phyloP scores from a whole-genome alignment of 2,329 filamentous ascomycete species.

The Cladosporium sp. region DNA sequence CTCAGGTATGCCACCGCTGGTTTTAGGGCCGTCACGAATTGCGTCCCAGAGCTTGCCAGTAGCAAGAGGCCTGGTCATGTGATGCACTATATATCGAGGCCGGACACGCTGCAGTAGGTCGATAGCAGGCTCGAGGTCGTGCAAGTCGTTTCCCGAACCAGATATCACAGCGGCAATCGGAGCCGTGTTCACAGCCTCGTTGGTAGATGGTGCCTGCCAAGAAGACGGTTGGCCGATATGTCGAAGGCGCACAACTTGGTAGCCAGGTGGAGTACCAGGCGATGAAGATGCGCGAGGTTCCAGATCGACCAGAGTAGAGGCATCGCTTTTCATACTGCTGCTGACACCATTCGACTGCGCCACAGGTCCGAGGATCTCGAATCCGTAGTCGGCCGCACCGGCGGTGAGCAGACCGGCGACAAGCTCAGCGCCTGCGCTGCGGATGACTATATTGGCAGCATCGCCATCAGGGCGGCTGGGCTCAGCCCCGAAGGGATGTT shows the following conservation, averaged over 20 bases:
- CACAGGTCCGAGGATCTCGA: slow-evolving; percentile 26
- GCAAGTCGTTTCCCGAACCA: slow-evolving; percentile 28
- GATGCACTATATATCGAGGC: slow-evolving; percentile 30
- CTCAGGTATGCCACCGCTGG: slow-evolving; percentile 27
- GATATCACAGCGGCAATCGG: slow-evolving; percentile 28
- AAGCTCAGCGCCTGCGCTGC: slow-evolving; percentile 28
- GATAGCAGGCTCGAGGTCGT: slow-evolving; percentile 30
- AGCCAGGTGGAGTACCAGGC: background rate
- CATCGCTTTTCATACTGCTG: slow-evolving; percentile 26
- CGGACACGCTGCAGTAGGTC: slow-evolving; percentile 29
- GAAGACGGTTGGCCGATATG: slow-evolving; percentile 24
- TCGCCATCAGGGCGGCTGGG: slow-evolving; percentile 19
- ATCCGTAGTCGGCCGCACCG: slow-evolving; percentile 26
- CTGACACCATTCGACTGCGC: slow-evolving; percentile 22
- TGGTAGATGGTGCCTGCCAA: slow-evolving; percentile 27
- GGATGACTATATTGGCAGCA: slow-evolving; percentile 26
- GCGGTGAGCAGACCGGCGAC: slow-evolving; percentile 32
- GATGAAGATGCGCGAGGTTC: slow-evolving; percentile 2
- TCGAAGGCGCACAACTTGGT: slow-evolving; percentile 21
- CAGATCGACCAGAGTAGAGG: slow-evolving; percentile 28
- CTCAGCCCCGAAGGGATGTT: slow-evolving; percentile 26
- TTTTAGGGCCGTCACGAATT: slow-evolving; percentile 30
- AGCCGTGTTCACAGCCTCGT: slow-evolving; percentile 17
- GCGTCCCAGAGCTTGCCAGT: slow-evolving; percentile 31
- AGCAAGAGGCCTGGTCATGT: slow-evolving; percentile 32